Base-by-base conservation (phyloP, 2,329 filamentous ascomycete species). In the Diaporthe citrichinensis region DNA sequence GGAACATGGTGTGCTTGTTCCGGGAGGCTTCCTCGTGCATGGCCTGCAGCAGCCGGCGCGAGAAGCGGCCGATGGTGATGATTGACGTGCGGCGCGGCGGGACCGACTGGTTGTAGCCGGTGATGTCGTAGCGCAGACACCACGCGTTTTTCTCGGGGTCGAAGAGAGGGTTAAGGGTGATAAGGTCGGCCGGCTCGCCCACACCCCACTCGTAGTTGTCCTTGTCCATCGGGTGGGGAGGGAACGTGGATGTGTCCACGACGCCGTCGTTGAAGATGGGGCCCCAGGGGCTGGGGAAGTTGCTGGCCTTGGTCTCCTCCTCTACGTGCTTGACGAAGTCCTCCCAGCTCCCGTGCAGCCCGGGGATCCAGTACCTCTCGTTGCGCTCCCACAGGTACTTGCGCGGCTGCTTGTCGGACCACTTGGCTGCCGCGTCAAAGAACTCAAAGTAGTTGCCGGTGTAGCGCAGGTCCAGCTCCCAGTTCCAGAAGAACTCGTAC, bases 401-500 rank as follows among this genome's bases (percentile, higher is more conserved):
- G 75, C 93, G 90, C 7, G 93, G 93, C 83, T 95, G 93, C 76
- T 88, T 88, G 82, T 88, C 89, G 39, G 90, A 90, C 85, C 94
- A 95, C 2, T 87, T 83, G 36, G 85, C 84, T 12, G 95, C 84
- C 76, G 92, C 92, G 78, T 93, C 89, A 55, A 95, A 90, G 78
- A 96, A 90, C 79, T 96, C 93, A 83, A 96, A 96, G 84, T 95
- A 92, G 78, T 96, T 94, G 12, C 94, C 94, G 0, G 92, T 95
- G 80, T 94, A 93, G 69, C 95, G 90, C 46, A 93, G 92, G 81
- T 97, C 94, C 84, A 95, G 94, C 82, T 97, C 95, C 94, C 94
- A 96, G 82, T 96, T 96, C 94, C 94, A 97, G 79, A 95, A 89
- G 79, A 90, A 95, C 79, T 96, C 93, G 78, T 94, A 97, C 79